These are phyloP conservation scores for Botrytis galanthina DNA, from an alignment of 2,329 filamentous ascomycete species.

Conservation along the genomic window DNA sequence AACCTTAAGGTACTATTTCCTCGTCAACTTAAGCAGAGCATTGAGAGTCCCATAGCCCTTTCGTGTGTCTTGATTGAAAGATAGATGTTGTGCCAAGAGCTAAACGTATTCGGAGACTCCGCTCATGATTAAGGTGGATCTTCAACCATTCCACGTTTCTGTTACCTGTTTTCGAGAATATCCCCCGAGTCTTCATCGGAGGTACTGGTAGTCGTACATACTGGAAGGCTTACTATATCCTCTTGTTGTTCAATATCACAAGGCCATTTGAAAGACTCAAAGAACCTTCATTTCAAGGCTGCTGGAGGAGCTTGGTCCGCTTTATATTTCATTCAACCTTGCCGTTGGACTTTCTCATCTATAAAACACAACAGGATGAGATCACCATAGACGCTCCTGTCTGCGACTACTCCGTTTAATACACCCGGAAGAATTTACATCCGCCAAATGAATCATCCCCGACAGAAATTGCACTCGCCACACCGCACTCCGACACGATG, in stretches of 20 bases:
- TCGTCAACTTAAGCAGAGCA: background rate
- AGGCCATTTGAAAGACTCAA: background rate
- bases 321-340: background rate
- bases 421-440: background rate
- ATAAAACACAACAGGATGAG: background rate
- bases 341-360: background rate
- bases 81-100: background rate
- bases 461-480: background rate
- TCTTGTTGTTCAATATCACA: background rate
- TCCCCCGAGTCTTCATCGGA: background rate
- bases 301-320: background rate
- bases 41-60: background rate
- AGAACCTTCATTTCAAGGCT: background rate
- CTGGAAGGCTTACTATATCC: background rate
- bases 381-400: background rate
- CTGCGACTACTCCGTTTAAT: background rate
- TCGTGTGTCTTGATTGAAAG: background rate
- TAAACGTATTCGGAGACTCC: background rate
- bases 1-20: background rate
- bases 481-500: slow-evolving; percentile 29
- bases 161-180: background rate
- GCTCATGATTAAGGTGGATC: background rate
- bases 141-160: background rate
- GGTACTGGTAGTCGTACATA: background rate
- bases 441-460: background rate